phyloP scores from a whole-genome alignment of 345 rosid species.

The Salix exigua region DNA sequence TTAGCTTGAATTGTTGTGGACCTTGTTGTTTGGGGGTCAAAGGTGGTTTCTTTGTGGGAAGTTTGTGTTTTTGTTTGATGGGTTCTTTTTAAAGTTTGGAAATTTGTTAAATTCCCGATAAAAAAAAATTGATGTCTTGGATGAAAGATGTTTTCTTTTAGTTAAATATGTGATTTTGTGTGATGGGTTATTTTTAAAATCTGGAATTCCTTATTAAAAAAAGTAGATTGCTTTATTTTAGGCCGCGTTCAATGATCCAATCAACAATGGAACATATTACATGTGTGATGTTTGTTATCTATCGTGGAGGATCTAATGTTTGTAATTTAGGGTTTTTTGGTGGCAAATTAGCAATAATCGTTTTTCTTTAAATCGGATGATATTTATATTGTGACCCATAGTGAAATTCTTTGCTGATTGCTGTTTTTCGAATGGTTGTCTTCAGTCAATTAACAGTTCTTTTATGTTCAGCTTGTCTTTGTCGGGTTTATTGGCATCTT shows the following conservation, averaged over 20 bases:
- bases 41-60: not conserved
- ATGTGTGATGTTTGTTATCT: not conserved
- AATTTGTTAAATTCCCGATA: not conserved
- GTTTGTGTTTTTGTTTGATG: not conserved
- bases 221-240: not conserved
- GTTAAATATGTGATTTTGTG: not conserved
- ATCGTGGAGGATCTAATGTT: not conserved
- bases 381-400: not conserved
- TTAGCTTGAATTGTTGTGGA: not conserved
- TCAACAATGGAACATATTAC: not conserved
- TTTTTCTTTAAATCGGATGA: not conserved
- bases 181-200: no score
- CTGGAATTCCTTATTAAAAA: not conserved
- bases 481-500: not conserved
- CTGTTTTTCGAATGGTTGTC: not conserved
- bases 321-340: not conserved
- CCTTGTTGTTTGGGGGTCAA: not conserved
- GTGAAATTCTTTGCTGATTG: not conserved
- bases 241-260: not conserved
- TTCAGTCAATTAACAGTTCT: not conserved
- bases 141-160: not conserved
- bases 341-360: not conserved
- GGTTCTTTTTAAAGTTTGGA: not conserved
- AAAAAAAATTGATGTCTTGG: not conserved
- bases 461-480: not conserved